These are phyloP conservation scores for Planoprotostelium fungivorum DNA, from an alignment of 78 protist species.

Conservation along the genomic window DNA sequence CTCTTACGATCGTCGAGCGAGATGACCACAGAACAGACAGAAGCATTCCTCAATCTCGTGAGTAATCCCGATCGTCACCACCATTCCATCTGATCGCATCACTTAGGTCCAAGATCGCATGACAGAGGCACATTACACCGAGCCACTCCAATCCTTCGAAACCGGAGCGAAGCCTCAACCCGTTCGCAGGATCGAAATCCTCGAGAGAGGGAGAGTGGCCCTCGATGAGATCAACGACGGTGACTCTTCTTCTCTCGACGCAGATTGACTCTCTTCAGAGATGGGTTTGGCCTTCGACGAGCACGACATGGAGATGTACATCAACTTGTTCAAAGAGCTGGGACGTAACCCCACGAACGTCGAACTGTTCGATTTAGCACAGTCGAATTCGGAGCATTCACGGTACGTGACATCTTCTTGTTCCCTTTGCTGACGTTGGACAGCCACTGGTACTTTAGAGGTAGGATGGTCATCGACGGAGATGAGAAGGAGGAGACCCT, in stretches of 20 bases:
- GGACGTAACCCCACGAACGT: conserved; percentile 84
- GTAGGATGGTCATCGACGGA: conserved; percentile 72
- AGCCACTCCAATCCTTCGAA: conserved; percentile 45
- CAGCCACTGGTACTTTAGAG: conserved; percentile 82
- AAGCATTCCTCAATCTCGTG: conserved; percentile 17
- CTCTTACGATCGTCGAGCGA: neutral
- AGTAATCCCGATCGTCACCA: too few relatives aligned
- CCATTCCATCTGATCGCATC: neutral
- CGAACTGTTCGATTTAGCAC: conserved; percentile 86
- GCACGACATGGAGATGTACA: conserved; percentile 70
- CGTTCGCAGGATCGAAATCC: conserved; percentile 30
- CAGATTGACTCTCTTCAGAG: conserved; percentile 5
- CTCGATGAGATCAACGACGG: conserved; percentile 33
- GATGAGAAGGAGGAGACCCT: conserved; percentile 40
- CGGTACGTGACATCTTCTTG: neutral
- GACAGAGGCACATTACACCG: conserved; percentile 72
- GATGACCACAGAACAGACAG: neutral
- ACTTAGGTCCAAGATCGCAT: conserved; percentile 81
- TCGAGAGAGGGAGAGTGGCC: conserved; percentile 66
- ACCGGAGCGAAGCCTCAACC: conserved; percentile 41
- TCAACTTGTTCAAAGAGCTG: conserved; percentile 47
- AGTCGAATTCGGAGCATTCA: conserved; percentile 63
- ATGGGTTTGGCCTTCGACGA: conserved; percentile 84
- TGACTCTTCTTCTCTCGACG: neutral
- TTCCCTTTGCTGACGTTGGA: neutral